Conservation (phyloP, 225 moss, liverwort and hornwort species). For the Climacium dendroides region DNA sequence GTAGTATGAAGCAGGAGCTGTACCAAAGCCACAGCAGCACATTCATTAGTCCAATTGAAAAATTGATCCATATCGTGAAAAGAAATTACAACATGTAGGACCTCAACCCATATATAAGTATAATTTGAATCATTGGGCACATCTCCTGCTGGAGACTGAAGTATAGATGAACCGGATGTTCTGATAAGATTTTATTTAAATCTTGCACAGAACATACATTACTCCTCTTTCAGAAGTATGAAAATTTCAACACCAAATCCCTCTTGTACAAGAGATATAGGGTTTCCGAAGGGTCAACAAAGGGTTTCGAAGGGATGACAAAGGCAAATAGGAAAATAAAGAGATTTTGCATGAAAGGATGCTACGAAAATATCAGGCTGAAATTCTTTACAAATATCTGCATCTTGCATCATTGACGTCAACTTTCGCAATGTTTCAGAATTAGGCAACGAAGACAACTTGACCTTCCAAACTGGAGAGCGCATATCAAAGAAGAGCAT, state of each 20-base stretch:
- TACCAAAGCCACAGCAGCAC: constrained; percentile 2
- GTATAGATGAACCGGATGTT: background rate
- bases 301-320: background rate
- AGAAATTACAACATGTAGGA: background rate
- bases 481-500: background rate
- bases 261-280: background rate
- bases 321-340: background rate
- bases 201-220: background rate
- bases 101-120: background rate
- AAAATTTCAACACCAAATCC: background rate
- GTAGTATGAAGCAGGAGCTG: constrained; percentile 24
- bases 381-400: background rate
- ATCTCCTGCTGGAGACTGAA: background rate
- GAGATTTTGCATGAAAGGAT: background rate
- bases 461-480: background rate
- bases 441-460: background rate
- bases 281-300: background rate
- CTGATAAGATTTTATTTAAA: background rate
- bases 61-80: background rate
- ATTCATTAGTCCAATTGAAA: background rate
- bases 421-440: background rate
- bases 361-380: background rate
- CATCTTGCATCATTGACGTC: background rate
- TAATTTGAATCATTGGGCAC: background rate
- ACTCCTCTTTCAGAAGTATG: background rate